Conservation (phyloP, 1,284 basidiomycete species). For the Cutaneotrichosporon cavernicola region DNA sequence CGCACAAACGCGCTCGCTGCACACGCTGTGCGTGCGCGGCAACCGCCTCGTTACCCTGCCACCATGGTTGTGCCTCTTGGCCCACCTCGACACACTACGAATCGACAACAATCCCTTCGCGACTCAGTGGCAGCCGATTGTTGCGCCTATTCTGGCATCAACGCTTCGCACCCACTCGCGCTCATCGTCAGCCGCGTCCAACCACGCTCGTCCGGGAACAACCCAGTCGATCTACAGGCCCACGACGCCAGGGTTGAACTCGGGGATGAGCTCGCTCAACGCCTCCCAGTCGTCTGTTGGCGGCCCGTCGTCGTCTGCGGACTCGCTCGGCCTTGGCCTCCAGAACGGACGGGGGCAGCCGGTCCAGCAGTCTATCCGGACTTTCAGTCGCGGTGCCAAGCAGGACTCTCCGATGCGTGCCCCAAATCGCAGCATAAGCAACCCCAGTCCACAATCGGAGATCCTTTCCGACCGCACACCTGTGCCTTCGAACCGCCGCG, state of each 20-base stretch:
- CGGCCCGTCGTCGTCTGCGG: conserved; percentile 10
- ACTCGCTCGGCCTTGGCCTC: conserved; percentile 11
- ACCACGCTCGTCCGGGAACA: conserved; percentile 12
- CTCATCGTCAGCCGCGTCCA: conserved; percentile 12
- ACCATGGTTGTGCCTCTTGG: conserved; percentile 84
- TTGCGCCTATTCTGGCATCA: conserved; percentile 62
- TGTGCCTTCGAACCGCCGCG: conserved; percentile 11
- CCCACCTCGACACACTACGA: conserved; percentile 76
- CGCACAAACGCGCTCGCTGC: conserved; percentile 67
- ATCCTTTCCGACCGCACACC: conserved; percentile 12
- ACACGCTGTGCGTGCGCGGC: conserved; percentile 80
- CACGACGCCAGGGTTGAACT: conserved; percentile 8
- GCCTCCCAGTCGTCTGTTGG: conserved; percentile 9
- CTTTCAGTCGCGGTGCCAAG: neutral
- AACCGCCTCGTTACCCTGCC: conserved; percentile 89
- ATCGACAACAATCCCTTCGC: conserved; percentile 93
- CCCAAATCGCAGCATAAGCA: conserved; percentile 17
- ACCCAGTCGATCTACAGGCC: conserved; percentile 15
- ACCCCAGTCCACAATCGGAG: conserved; percentile 15
- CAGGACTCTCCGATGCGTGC: conserved; percentile 4
- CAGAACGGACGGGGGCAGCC: neutral
- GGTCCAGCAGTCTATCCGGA: neutral
- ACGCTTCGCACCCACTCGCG: conserved; percentile 18
- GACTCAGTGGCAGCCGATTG: conserved; percentile 82
- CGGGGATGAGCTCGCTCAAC: conserved; percentile 11